A percentile compares a stretch with the other conserved stretches of the same genome.
Evolutionary conservation across 2,329 filamentous ascomycete species (phyloP).

Genomic region (Metarhizium rileyi): DNA sequence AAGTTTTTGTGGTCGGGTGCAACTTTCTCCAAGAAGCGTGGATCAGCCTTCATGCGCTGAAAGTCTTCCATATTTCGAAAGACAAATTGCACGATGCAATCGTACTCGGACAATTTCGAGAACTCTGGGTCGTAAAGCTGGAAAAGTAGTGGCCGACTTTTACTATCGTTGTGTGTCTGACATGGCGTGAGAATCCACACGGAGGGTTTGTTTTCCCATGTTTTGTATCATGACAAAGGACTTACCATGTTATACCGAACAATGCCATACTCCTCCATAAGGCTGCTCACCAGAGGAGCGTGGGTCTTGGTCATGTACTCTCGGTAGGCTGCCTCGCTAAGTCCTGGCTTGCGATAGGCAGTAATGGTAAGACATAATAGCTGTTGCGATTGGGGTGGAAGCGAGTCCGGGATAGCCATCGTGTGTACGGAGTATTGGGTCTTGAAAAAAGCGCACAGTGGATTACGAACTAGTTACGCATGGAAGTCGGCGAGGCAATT

Average conservation of each 20-base stretch:
- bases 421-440: neutral
- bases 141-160: conserved; percentile 4
- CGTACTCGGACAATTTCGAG: conserved; percentile 7
- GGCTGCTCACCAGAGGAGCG: conserved; percentile 3
- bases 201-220: neutral
- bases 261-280: conserved; percentile 8
- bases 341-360: conserved; percentile 6
- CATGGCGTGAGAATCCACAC: neutral
- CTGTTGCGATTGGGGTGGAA: neutral
- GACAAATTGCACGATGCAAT: conserved; percentile 8
- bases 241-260: conserved; percentile 7
- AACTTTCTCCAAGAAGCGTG: conserved; percentile 6
- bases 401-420: neutral
- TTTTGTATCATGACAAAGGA: neutral
- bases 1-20: conserved; percentile 7
- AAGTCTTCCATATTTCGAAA: conserved; percentile 7
- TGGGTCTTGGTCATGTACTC: conserved; percentile 9
- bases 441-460: neutral
- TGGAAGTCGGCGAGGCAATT: neutral
- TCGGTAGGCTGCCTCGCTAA: conserved; percentile 4
- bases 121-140: conserved; percentile 7
- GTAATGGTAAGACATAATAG: conserved; percentile 8
- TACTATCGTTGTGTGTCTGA: conserved; percentile 7
- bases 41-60: conserved; percentile 6
- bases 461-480: neutral